These are phyloP conservation scores for Beauveria brongniartii DNA, from an alignment of 2,329 filamentous ascomycete species.

Conservation along the genomic window DNA sequence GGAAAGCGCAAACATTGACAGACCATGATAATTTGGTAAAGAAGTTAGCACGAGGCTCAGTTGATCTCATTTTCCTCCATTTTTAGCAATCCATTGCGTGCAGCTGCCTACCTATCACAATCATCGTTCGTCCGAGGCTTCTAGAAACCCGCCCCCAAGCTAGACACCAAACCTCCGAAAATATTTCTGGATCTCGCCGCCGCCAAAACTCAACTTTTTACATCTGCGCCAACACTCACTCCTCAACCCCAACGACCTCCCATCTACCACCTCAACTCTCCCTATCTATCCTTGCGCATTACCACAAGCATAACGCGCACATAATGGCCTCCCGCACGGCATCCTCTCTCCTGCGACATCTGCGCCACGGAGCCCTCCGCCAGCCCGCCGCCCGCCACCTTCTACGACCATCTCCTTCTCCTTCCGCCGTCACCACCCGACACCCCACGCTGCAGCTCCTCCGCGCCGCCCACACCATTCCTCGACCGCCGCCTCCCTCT, in stretches of 20 bases:
- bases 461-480: constrained; percentile 29
- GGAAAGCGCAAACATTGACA: constrained; percentile 6
- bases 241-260: neutral
- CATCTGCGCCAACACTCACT: neutral
- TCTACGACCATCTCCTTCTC: constrained; percentile 5
- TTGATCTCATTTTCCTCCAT: neutral
- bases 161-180: constrained; percentile 3
- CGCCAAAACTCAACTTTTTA: neutral
- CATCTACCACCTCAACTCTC: neutral
- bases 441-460: constrained; percentile 12
- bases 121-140: neutral
- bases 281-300: neutral
- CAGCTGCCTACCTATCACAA: no score
- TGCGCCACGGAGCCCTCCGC: constrained; percentile 10
- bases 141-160: neutral
- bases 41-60: neutral
- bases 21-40: no score
- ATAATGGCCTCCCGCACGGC: constrained; percentile 24
- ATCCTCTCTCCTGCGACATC: constrained; percentile 14
- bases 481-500: constrained; percentile 21
- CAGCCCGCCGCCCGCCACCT: constrained; percentile 7
- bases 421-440: constrained; percentile 11
- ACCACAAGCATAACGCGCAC: neutral
- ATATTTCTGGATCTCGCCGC: constrained; percentile 5
- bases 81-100: no score